Evolutionary conservation across 2,329 filamentous ascomycete genomes (phyloP), one percentile per base, ranked within the genome.

Genomic region (Botryotinia narcissicola): DNA sequence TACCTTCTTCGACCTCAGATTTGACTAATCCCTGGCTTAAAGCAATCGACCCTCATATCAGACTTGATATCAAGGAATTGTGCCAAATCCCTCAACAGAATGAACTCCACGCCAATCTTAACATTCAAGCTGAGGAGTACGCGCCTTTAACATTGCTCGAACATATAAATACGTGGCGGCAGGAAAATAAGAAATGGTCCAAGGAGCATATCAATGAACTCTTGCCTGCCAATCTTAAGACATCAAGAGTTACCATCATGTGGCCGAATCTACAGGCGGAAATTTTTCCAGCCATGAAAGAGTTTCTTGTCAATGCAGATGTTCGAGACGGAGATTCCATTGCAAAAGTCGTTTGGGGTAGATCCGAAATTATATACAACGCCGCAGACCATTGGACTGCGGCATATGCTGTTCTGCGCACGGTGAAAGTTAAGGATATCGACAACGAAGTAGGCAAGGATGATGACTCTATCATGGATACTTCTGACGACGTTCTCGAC

Each of bases 321-420:
- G 66, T 69, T 42, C 35, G 37, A 57, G 48, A n/a, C 12, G 66
- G 66, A 10, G 66, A 69, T 57, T 57, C 42, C 18, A 69, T 69
- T 12, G 66, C 48, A 57, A 44, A n/a, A n/a, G 8, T 69, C 32
- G 35, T 69, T 57, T 69, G 48, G 66, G 48, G n/a, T 22, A 37
- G 18, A 20, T 29, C 25, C 4, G 37, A 57, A 32, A 14, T 37
- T 20, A 25, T 32, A 9, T 42, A 29, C 46, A 25, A 68, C 8
- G 48, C 22, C 35, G 51, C 64, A 29, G 35, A 40, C 22, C 32
- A 22, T 29, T 54, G 64, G 48, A 68, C 5, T 14, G 25, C 48
- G 51, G 64, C 64, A 29, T 37, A 68, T 68, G 64, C 48, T 57
- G 46, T 68, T 32, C 16, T 68, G 9, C 64, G 64, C 4, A 35